phyloP scores from a whole-genome alignment of 495 filamentous ascomycete genomes.

The Echria macrotheca region DNA sequence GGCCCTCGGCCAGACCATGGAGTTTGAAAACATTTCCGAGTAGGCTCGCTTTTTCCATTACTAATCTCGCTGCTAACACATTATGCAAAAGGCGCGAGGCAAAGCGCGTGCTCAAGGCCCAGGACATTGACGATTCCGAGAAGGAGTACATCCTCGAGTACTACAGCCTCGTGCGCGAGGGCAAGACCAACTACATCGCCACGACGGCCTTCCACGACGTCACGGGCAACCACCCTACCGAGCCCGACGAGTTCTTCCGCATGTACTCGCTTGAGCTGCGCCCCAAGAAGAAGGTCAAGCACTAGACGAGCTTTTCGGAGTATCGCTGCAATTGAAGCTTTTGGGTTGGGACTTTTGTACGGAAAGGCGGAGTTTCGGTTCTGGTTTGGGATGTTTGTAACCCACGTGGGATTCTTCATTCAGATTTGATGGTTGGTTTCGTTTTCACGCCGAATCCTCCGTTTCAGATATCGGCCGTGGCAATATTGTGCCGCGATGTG shows the following conservation, averaged over 20 bases:
- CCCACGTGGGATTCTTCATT: no score
- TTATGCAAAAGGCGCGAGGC: constrained; percentile 36
- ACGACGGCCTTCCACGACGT: constrained; percentile 51
- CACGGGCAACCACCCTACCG: constrained; percentile 45
- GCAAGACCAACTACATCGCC: constrained; percentile 56
- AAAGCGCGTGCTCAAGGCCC: constrained; percentile 37
- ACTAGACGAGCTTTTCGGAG: no score
- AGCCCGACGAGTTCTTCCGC: constrained; percentile 50
- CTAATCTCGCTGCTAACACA: constrained; percentile 2
- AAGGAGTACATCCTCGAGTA: constrained; percentile 53
- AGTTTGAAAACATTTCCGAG: constrained; percentile 52
- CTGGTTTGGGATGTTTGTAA: no score
- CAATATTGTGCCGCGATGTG: no score
- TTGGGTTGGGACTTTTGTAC: not conserved
- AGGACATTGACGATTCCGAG: constrained; percentile 44
- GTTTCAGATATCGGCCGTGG: no score
- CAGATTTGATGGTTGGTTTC: no score
- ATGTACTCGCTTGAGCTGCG: constrained; percentile 42
- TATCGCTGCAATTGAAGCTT: not conserved
- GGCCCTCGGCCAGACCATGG: constrained; percentile 42
- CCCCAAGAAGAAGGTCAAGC: constrained; percentile 38
- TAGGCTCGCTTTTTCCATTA: constrained; percentile 17
- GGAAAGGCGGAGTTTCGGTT: no score
- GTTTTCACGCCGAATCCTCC: no score
- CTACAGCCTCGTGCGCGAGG: constrained; percentile 53